Percentiles rank a stretch among this genome's conserved stretches.
phyloP scores from a whole-genome alignment of 192 early-diverging fungal species.

The Phlyctochytrium planicorne region DNA sequence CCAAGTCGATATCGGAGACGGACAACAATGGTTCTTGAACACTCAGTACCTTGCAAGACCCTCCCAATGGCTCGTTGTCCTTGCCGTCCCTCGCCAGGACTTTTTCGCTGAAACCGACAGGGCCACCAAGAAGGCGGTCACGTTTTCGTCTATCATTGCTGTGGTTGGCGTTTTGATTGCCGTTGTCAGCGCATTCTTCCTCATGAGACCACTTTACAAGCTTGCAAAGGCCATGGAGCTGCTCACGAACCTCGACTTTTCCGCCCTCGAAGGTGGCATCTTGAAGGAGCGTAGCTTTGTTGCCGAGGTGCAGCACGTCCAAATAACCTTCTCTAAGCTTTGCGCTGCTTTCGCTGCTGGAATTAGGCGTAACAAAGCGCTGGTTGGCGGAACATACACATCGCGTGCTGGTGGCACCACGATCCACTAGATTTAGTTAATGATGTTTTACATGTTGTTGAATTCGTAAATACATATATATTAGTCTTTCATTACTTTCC shows the following conservation, averaged over 20 bases:
- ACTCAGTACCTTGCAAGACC: too few relatives aligned
- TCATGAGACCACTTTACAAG: neutral
- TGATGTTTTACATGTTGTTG: too few relatives aligned
- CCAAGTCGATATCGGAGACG: too few relatives aligned
- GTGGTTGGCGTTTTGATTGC: neutral
- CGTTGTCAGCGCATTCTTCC: neutral
- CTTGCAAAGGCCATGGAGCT: neutral
- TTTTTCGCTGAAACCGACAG: too few relatives aligned
- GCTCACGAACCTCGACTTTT: neutral
- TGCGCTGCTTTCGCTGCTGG: neutral
- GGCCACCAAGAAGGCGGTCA: too few relatives aligned
- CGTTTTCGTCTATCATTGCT: neutral
- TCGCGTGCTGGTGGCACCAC: too few relatives aligned
- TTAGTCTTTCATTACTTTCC: too few relatives aligned
- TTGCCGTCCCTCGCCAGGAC: too few relatives aligned
- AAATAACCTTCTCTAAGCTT: neutral
- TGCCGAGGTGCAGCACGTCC: neutral
- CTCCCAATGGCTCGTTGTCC: too few relatives aligned
- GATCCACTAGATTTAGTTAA: too few relatives aligned
- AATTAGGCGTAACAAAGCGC: neutral
- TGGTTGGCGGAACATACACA: neutral
- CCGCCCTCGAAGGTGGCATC: neutral
- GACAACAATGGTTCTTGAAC: too few relatives aligned
- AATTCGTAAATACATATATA: too few relatives aligned
- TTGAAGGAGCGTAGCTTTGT: neutral